Percentiles rank a stretch among this genome's conserved stretches.
phyloP scores from a whole-genome alignment of 768 basidiomycete genomes.

The Phaffia tasmanica region DNA sequence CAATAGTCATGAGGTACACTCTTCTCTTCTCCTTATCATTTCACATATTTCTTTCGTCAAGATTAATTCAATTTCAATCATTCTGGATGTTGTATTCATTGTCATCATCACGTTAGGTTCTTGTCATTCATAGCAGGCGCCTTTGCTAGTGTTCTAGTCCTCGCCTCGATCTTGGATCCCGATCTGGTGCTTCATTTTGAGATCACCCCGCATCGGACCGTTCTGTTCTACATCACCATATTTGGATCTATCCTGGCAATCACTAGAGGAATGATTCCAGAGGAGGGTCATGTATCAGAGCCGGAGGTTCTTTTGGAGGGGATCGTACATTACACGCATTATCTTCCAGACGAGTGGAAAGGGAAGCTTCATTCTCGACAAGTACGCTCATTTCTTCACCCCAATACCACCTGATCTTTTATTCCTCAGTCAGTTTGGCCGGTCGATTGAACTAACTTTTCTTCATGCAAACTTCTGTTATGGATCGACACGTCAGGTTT shows the following conservation, averaged over 20 bases:
- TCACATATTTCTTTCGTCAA: neutral
- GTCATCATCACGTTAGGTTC: slow-evolving; percentile 49
- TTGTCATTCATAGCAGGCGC: slow-evolving; percentile 93
- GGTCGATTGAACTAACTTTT: neutral
- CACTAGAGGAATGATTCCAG: slow-evolving; percentile 88
- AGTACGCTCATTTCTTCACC: slow-evolving; percentile 40
- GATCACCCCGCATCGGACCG: slow-evolving; percentile 82
- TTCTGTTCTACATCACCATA: slow-evolving; percentile 80
- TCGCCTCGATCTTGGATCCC: slow-evolving; percentile 84
- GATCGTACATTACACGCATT: slow-evolving; percentile 88
- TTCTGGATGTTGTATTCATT: neutral
- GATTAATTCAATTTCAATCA: neutral
- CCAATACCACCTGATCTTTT: neutral
- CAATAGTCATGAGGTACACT: slow-evolving; percentile 73
- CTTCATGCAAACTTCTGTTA: neutral
- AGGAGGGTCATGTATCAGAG: slow-evolving; percentile 85
- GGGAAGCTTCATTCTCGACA: slow-evolving; percentile 75
- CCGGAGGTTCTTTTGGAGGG: slow-evolving; percentile 85
- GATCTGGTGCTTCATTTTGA: slow-evolving; percentile 90
- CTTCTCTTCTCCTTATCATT: neutral
- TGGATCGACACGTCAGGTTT: slow-evolving; percentile 50
- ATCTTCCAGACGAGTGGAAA: slow-evolving; percentile 90
- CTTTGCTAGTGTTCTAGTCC: slow-evolving; percentile 85
- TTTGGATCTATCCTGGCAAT: slow-evolving; percentile 82
- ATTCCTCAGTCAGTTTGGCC: neutral